Conservation (phyloP, 2,329 filamentous ascomycete genomes). For the Botrytis medusae region DNA sequence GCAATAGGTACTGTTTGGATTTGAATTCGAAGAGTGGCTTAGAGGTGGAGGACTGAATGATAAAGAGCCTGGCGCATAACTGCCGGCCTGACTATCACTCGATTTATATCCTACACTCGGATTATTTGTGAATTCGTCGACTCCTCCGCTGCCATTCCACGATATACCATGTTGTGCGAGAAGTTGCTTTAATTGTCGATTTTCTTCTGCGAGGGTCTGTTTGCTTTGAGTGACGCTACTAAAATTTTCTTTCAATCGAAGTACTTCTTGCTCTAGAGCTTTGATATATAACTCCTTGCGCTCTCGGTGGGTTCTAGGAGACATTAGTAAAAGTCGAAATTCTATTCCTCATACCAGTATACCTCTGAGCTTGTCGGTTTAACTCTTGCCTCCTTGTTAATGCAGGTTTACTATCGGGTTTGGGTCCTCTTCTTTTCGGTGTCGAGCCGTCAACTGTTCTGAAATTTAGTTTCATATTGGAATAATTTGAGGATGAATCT, state of each 20-base stretch:
- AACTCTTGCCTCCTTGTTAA: conserved; percentile 89
- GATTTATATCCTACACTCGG: conserved; percentile 51
- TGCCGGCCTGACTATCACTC: conserved; percentile 60
- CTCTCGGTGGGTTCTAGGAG: conserved; percentile 85
- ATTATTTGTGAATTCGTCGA: conserved; percentile 43
- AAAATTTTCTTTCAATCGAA: conserved; percentile 84
- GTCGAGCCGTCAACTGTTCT: conserved; percentile 69
- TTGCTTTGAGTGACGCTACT: conserved; percentile 73
- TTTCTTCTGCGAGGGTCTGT: conserved; percentile 74
- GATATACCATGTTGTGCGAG: conserved; percentile 55
- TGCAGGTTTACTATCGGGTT: conserved; percentile 94
- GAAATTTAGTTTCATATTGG: conserved; percentile 19
- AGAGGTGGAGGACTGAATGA: conserved; percentile 37
- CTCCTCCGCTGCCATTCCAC: conserved; percentile 38
- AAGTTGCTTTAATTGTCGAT: conserved; percentile 65
- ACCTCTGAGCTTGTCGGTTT: conserved; percentile 95
- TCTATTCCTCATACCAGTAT: conserved; percentile 36
- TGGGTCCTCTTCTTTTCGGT: conserved; percentile 87
- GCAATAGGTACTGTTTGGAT: conserved; percentile 17
- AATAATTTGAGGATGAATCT: conserved; percentile 2
- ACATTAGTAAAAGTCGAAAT: conserved; percentile 22
- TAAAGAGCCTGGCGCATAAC: conserved; percentile 53
- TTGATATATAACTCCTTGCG: conserved; percentile 97
- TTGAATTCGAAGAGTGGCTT: conserved; percentile 27
- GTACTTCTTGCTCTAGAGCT: conserved; percentile 85